Percentiles rank a stretch among this genome's conserved stretches.
These are phyloP conservation scores for Diaporthe vaccinii DNA, from an alignment of 2,329 filamentous ascomycete genomes.

Conservation along the genomic window DNA sequence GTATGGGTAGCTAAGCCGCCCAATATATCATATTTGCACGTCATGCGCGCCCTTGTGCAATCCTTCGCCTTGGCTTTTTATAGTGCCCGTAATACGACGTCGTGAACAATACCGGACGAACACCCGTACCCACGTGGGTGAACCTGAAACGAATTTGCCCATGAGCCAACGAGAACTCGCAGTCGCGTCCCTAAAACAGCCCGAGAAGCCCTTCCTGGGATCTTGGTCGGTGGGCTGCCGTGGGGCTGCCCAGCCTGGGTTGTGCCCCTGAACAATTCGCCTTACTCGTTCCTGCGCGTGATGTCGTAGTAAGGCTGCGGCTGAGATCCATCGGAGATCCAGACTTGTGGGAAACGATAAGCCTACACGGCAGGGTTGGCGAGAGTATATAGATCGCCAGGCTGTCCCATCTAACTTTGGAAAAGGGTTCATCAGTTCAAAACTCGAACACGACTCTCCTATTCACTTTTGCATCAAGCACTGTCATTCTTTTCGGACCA, in stretches of 20 bases:
- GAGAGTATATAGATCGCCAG: slow-evolving; percentile 14
- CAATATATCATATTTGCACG: slow-evolving; percentile 5
- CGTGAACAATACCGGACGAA: slow-evolving; percentile 2
- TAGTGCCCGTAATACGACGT: slow-evolving; percentile 11
- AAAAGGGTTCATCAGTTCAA: neutral
- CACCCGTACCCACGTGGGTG: slow-evolving; percentile 12
- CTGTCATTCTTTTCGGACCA: neutral
- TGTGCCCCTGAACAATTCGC: slow-evolving; percentile 18
- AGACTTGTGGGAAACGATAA: neutral
- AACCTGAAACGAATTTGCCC: slow-evolving; percentile 5
- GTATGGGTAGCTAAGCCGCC: slow-evolving; percentile 5
- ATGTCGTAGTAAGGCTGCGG: slow-evolving; percentile 10
- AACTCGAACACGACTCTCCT: neutral
- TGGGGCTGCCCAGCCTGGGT: slow-evolving; percentile 1
- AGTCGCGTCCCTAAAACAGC: neutral
- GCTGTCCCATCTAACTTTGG: slow-evolving; percentile 1
- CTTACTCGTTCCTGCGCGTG: slow-evolving; percentile 5
- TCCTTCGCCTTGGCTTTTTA: slow-evolving; percentile 16
- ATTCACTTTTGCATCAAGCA: neutral
- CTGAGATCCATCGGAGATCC: neutral
- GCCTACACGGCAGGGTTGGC: neutral
- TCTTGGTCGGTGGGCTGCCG: slow-evolving; percentile 14
- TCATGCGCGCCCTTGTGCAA: slow-evolving; percentile 2
- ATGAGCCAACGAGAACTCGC: neutral
- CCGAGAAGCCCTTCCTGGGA: neutral